These are phyloP conservation scores for Ochetophila trinervis DNA, from an alignment of 306 rosid species.

Conservation along the genomic window DNA sequence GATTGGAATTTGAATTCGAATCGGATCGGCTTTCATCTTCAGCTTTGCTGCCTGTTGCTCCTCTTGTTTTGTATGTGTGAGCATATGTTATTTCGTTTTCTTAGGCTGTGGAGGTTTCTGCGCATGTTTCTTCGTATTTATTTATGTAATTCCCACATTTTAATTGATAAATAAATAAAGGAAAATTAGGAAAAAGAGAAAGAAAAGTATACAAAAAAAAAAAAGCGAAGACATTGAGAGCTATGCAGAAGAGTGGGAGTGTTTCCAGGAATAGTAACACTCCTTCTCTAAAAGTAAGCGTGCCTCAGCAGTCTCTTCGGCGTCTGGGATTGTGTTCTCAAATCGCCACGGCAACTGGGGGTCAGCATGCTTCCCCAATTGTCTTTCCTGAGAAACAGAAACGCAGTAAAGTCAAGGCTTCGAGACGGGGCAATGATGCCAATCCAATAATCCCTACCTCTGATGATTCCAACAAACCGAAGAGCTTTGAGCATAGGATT, in stretches of 20 bases:
- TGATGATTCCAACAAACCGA: constrained; percentile 46
- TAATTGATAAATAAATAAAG: neutral
- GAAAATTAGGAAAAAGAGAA: neutral
- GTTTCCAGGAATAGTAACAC: constrained; percentile 55
- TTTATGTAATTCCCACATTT: neutral
- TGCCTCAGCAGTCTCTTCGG: constrained; percentile 75
- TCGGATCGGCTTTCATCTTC: constrained; percentile 1
- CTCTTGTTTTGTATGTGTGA: neutral
- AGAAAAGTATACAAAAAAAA: too few species aligned
- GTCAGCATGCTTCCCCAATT: constrained; percentile 82
- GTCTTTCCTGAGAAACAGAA: constrained; percentile 98
- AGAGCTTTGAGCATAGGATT: constrained; percentile 78
- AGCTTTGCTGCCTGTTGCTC: constrained; percentile 6
- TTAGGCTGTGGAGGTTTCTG: neutral
- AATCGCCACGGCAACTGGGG: constrained; percentile 80
- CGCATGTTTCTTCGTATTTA: neutral
- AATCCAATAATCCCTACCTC: constrained; percentile 27
- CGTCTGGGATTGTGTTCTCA: constrained; percentile 92
- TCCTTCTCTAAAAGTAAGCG: constrained; percentile 50
- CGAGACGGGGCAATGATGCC: constrained; percentile 40
- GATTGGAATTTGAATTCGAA: constrained; percentile 9
- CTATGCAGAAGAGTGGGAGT: constrained; percentile 70
- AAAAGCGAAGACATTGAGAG: constrained; percentile 13
- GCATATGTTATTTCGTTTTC: neutral
- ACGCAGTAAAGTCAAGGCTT: constrained; percentile 63